A percentile compares a stretch with the other conserved stretches of the same genome.
Conservation (phyloP, 495 filamentous ascomycete species). For the Penicillium argentinense region DNA sequence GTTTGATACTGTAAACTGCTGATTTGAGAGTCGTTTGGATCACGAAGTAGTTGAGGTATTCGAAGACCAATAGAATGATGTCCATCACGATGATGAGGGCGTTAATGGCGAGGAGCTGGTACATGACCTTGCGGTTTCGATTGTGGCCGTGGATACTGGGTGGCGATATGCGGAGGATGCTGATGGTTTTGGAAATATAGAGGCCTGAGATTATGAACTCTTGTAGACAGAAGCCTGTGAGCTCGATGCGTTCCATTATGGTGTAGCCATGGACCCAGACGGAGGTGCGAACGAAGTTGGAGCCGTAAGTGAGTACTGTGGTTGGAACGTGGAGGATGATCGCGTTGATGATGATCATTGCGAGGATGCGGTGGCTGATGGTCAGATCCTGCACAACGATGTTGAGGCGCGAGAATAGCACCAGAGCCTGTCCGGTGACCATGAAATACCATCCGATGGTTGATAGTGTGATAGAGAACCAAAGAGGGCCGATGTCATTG, state of each 20-base stretch:
- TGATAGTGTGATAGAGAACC: constrained; percentile 33
- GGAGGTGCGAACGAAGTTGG: constrained; percentile 18
- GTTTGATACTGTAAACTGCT: constrained; percentile 18
- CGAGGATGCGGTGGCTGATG: constrained; percentile 27
- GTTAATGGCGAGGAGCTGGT: constrained; percentile 44
- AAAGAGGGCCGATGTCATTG: constrained; percentile 20
- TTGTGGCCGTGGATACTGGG: constrained; percentile 18
- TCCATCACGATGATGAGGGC: constrained; percentile 38
- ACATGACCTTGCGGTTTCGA: constrained; percentile 28
- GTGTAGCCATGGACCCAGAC: constrained; percentile 35
- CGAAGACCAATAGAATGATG: constrained; percentile 12
- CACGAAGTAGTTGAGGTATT: constrained; percentile 11
- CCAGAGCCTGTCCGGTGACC: constrained; percentile 41
- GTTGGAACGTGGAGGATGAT: constrained; percentile 41
- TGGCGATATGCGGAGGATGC: constrained; percentile 33
- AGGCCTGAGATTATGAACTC: constrained; percentile 51
- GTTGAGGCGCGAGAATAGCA: constrained; percentile 39
- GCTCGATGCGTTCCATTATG: constrained; percentile 46
- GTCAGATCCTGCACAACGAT: constrained; percentile 32
- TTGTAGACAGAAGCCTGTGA: constrained; percentile 47
- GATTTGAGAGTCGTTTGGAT: constrained; percentile 16
- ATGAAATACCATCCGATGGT: constrained; percentile 44
- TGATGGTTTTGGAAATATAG: constrained; percentile 46
- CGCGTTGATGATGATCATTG: constrained; percentile 38
- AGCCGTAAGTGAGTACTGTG: constrained; percentile 37